A percentile compares a stretch with the other conserved stretches of the same genome.
phyloP scores from a whole-genome alignment of 306 rosid species.

The Purshia tridentata region DNA sequence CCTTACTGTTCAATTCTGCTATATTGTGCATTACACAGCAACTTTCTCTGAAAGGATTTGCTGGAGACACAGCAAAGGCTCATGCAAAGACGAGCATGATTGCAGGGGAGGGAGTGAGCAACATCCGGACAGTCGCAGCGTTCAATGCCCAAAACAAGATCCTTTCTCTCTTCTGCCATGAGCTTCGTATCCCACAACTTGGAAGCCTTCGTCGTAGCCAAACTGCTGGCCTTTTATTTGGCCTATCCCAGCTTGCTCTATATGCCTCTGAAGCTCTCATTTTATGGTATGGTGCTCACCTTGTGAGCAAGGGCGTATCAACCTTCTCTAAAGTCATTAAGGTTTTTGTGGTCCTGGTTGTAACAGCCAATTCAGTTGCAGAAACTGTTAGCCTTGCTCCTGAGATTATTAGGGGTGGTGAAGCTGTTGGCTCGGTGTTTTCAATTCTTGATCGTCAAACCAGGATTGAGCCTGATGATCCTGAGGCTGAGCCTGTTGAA shows the following conservation, averaged over 20 bases:
- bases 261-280: slow-evolving; percentile 92
- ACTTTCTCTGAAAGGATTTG: slow-evolving; percentile 95
- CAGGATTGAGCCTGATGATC: slow-evolving; percentile 84
- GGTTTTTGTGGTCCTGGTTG: slow-evolving; percentile 86
- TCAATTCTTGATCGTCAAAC: slow-evolving; percentile 81
- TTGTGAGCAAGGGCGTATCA: slow-evolving; percentile 76
- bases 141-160: slow-evolving; percentile 92
- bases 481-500: slow-evolving; percentile 75
- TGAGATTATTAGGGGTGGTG: slow-evolving; percentile 91
- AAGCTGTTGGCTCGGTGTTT: slow-evolving; percentile 91
- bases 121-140: slow-evolving; percentile 95
- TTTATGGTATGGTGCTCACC: slow-evolving; percentile 90
- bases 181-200: slow-evolving; percentile 73
- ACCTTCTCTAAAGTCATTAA: slow-evolving; percentile 91
- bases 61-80: slow-evolving; percentile 98
- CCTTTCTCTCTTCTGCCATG: slow-evolving; percentile 64
- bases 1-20: slow-evolving; percentile 20
- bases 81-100: slow-evolving; percentile 99
- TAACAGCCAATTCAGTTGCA: slow-evolving; percentile 96
- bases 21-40: slow-evolving; percentile 54
- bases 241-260: slow-evolving; percentile 87
- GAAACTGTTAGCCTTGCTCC: slow-evolving; percentile 99
- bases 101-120: slow-evolving; percentile 99
- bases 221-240: slow-evolving; percentile 69
- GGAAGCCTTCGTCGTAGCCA: slow-evolving; percentile 87